Evolutionary conservation across 2,329 filamentous ascomycete genomes (phyloP).

Genomic region (Blastomyces silverae): DNA sequence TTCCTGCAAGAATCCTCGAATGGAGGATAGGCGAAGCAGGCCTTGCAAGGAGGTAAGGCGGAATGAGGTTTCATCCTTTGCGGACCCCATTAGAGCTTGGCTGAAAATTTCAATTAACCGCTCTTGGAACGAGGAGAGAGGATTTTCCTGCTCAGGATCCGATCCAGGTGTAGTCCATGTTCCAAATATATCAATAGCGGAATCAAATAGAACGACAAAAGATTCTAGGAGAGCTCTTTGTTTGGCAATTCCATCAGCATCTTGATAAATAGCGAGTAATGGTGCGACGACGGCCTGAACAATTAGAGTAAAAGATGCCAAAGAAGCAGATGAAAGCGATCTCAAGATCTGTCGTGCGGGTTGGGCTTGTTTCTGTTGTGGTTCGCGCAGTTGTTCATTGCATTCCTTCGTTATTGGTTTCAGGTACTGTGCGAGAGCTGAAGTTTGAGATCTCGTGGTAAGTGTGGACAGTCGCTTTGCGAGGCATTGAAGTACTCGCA

Average conservation of each 20-base stretch:
- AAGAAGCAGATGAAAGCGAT: constrained; percentile 50
- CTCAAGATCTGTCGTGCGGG: constrained; percentile 56
- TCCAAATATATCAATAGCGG: constrained; percentile 53
- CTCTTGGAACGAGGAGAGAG: constrained; percentile 45
- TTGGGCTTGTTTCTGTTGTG: constrained; percentile 61
- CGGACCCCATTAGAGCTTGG: constrained; percentile 47
- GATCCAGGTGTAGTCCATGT: constrained; percentile 46
- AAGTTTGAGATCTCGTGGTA: constrained; percentile 33
- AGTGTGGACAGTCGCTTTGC: constrained; percentile 49
- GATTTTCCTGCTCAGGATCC: constrained; percentile 34
- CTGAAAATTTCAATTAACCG: constrained; percentile 51
- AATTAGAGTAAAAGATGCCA: constrained; percentile 50
- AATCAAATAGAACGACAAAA: constrained; percentile 51
- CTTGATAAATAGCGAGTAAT: constrained; percentile 55
- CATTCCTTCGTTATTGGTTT: constrained; percentile 59
- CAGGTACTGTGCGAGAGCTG: constrained; percentile 49
- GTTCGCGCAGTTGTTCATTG: constrained; percentile 60
- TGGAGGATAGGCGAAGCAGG: constrained; percentile 41
- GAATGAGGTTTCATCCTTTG: constrained; percentile 48
- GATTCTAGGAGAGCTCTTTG: constrained; percentile 57
- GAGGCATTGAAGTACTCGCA: constrained; percentile 51
- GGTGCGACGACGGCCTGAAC: constrained; percentile 52
- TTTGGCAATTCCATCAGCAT: constrained; percentile 56
- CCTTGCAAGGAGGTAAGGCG: constrained; percentile 44
- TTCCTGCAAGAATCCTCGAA: constrained; percentile 45